Conservation (phyloP, 345 rosid species). For the Salix caprea region DNA sequence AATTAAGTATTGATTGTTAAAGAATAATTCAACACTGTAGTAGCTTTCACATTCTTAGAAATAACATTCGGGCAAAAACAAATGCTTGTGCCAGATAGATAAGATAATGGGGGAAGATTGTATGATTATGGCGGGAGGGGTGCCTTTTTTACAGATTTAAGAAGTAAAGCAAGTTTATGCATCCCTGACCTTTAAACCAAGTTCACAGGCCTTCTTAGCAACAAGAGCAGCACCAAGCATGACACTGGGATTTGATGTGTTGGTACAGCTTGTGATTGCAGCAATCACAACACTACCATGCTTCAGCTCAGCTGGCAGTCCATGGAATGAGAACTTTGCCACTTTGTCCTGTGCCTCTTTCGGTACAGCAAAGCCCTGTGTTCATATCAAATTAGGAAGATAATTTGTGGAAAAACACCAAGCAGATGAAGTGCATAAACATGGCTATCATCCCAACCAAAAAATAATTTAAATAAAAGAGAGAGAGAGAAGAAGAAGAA, state of each 20-base stretch:
- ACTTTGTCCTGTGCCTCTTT: constrained; percentile 76
- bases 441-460: not conserved
- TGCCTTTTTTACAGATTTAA: not conserved
- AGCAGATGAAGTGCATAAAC: not conserved
- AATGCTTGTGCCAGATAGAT: no score
- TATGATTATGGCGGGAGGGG: not conserved
- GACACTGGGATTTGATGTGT: constrained; percentile 97
- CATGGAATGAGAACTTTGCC: constrained; percentile 75
- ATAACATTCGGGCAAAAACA: not conserved
- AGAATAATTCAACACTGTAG: not conserved
- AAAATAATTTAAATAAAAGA: not conserved
- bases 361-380: constrained; percentile 89
- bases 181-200: constrained; percentile 72
- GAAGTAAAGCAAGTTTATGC: not conserved
- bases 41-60: not conserved
- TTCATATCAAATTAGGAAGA: constrained; percentile 7
- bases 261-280: constrained; percentile 97
- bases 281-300: constrained; percentile 99
- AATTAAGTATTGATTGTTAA: constrained; percentile 12
- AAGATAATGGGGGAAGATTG: no score
- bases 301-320: constrained; percentile 83
- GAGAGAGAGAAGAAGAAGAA: not conserved
- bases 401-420: constrained; percentile 1
- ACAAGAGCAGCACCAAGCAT: constrained; percentile 99
- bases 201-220: constrained; percentile 93